A percentile compares a stretch with the other conserved stretches of the same genome.
Conservation (phyloP, 2,329 filamentous ascomycete genomes). For the Diplodia seriata region DNA sequence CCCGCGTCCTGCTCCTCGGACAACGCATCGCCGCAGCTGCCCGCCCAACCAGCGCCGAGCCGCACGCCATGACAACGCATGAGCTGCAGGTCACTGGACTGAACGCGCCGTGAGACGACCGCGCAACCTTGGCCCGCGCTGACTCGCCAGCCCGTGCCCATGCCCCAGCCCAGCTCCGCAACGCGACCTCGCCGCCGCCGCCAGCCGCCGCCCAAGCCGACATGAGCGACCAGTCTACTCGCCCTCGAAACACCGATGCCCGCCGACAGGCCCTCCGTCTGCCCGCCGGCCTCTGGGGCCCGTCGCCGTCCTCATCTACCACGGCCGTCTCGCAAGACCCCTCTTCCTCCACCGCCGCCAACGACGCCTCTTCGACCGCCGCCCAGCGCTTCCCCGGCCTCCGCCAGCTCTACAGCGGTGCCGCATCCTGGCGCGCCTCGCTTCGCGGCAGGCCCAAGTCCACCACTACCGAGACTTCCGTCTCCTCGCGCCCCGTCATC, state of each 20-base stretch:
- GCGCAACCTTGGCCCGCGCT: constrained; percentile 24
- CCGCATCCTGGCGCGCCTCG: constrained; percentile 24
- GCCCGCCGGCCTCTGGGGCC: constrained; percentile 12
- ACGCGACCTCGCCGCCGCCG: not conserved
- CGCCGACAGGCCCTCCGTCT: not conserved
- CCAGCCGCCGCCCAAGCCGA: not conserved
- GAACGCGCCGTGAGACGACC: constrained; percentile 16
- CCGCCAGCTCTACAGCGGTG: constrained; percentile 30
- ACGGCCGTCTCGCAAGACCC: not conserved
- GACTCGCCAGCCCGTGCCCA: constrained; percentile 21
- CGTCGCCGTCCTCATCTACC: not conserved
- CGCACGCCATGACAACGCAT: constrained; percentile 30
- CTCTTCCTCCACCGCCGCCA: not conserved
- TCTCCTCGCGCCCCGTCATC: constrained; percentile 54
- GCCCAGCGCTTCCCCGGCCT: constrained; percentile 23
- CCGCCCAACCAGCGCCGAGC: constrained; percentile 30
- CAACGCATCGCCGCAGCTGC: constrained; percentile 28
- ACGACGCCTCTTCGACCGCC: constrained; percentile 5
- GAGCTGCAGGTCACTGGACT: constrained; percentile 27
- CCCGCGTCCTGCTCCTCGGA: constrained; percentile 14
- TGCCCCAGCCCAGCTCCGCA: not conserved
- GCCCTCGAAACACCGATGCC: constrained; percentile 19
- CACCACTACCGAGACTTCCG: constrained; percentile 47
- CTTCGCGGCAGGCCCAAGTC: constrained; percentile 41
- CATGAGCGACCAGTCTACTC: constrained; percentile 18